A percentile compares a stretch with the other conserved stretches of the same genome.
phyloP scores from a whole-genome alignment of 2,329 filamentous ascomycete genomes.

The Colletotrichum lentis region DNA sequence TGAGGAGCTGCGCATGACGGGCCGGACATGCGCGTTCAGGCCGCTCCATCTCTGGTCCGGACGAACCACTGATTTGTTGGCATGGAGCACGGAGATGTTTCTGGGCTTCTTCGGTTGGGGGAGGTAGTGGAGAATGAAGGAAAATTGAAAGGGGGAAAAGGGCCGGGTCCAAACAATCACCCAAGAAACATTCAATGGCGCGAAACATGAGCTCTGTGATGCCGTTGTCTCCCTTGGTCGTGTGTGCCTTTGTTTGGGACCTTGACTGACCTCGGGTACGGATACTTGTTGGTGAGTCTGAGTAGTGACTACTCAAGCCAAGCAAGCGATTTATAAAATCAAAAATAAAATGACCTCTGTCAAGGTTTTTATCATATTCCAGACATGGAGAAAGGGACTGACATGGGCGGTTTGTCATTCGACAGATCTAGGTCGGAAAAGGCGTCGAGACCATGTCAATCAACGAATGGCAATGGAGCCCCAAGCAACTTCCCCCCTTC shows the following conservation, averaged over 20 bases:
- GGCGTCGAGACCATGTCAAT: neutral
- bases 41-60: conserved; percentile 24
- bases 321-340: too few relatives aligned
- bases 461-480: neutral
- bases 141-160: neutral
- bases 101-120: neutral
- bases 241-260: neutral
- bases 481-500: neutral
- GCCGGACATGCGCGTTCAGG: conserved; percentile 18
- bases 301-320: neutral
- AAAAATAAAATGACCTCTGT: too few relatives aligned
- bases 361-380: neutral
- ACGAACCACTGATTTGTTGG: conserved; percentile 23
- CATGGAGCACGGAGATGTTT: neutral
- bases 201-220: conserved; percentile 8
- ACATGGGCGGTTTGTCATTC: neutral
- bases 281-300: neutral
- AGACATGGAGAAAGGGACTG: neutral
- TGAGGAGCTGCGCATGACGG: conserved; percentile 23
- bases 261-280: neutral
- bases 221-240: neutral
- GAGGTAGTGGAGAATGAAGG: conserved; percentile 11
- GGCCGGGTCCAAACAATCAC: neutral
- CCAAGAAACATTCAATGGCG: conserved; percentile 1
- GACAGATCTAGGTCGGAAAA: neutral